Conservation (phyloP, 148 eudicot species). For the Vaccinium corymbosum region DNA sequence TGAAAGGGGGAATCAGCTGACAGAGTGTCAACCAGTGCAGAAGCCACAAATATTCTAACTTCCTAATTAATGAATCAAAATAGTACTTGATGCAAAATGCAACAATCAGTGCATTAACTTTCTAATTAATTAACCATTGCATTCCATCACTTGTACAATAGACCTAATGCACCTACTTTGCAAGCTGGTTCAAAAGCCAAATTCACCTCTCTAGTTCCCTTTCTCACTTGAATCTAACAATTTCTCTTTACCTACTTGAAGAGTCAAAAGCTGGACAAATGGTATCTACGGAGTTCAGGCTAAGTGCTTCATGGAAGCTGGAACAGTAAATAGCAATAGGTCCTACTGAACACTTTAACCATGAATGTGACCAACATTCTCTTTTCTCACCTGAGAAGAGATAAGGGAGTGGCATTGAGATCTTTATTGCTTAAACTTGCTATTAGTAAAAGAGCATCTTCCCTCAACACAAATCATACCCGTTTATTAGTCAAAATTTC, state of each 20-base stretch:
- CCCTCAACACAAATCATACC: background rate
- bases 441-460: background rate
- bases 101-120: background rate
- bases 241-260: background rate
- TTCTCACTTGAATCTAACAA: too few relatives aligned
- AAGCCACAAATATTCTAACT: background rate
- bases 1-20: background rate
- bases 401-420: background rate
- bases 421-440: background rate
- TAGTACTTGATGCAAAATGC: background rate
- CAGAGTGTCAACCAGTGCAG: background rate
- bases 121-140: too few relatives aligned
- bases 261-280: background rate
- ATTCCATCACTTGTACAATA: background rate
- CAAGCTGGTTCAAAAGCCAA: conserved; percentile 1
- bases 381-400: background rate
- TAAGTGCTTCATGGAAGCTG: background rate
- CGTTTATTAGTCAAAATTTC: background rate
- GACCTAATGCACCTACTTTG: background rate
- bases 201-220: background rate
- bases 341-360: background rate
- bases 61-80: background rate
- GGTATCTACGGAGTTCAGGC: background rate
- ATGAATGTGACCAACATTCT: background rate
- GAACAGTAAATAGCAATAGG: conserved; percentile 1